Conservation (phyloP, 2,329 filamentous ascomycete genomes). For the Talaromyces sp. region DNA sequence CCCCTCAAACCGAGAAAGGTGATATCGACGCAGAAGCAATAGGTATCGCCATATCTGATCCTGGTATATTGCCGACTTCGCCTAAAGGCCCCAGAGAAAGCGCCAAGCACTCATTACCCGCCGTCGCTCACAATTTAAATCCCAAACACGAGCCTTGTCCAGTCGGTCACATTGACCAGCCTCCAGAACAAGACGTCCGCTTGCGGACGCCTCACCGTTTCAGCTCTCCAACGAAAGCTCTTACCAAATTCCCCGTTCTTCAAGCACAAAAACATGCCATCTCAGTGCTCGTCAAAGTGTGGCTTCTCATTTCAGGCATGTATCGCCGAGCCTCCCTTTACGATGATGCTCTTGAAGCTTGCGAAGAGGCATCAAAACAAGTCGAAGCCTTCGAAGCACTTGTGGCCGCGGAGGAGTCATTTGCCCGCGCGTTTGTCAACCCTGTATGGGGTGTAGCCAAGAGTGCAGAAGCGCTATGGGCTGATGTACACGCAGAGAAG, state of each 20-base stretch:
- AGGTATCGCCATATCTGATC: constrained; percentile 30
- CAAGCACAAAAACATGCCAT: constrained; percentile 56
- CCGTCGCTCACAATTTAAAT: constrained; percentile 38
- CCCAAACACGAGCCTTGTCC: constrained; percentile 34
- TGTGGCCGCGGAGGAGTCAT: constrained; percentile 59
- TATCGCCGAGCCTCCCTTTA: constrained; percentile 78
- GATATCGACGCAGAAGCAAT: constrained; percentile 20
- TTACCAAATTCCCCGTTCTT: constrained; percentile 50
- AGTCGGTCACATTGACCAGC: constrained; percentile 42
- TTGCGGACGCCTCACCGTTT: constrained; percentile 36
- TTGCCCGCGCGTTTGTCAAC: constrained; percentile 59
- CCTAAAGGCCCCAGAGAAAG: constrained; percentile 24
- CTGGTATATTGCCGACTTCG: constrained; percentile 19
- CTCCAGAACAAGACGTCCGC: constrained; percentile 40
- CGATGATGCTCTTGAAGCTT: constrained; percentile 75
- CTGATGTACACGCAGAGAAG: constrained; percentile 75
- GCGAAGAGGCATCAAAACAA: constrained; percentile 76
- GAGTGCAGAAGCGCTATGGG: constrained; percentile 80
- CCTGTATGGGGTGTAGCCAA: constrained; percentile 75
- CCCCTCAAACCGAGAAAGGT: constrained; percentile 5
- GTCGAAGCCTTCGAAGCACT: constrained; percentile 69
- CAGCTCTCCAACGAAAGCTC: constrained; percentile 38
- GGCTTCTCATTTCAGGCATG: constrained; percentile 84
- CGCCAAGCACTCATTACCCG: constrained; percentile 32
- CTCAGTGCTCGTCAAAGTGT: constrained; percentile 69